These are phyloP conservation scores for Aureococcus anophagefferens DNA, from an alignment of 108 stramenopile species.

Conservation along the genomic window DNA sequence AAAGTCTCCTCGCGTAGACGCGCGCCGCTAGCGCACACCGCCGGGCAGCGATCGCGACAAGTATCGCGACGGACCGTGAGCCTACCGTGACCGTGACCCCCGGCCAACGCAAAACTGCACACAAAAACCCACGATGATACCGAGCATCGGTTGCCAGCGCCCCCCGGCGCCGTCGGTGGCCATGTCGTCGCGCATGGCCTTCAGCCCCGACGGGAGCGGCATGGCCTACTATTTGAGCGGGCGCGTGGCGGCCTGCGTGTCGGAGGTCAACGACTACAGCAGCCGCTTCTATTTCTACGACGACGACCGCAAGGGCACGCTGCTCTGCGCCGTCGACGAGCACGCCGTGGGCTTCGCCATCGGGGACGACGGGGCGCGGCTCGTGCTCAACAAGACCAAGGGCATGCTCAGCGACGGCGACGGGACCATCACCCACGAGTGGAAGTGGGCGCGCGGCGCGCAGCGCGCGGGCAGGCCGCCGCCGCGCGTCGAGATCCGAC, in stretches of 20 bases:
- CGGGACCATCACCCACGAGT: background rate
- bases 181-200: no score
- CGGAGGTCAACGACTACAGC: background rate
- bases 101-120: no score
- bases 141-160: no score
- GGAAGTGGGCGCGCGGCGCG: conserved; percentile 17
- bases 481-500: background rate
- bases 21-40: no score
- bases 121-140: no score
- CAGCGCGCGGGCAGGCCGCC: conserved; percentile 7
- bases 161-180: no score
- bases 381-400: conserved; percentile 5
- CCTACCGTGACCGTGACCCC: no score
- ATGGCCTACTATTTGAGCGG: background rate
- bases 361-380: background rate
- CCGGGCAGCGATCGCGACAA: no score
- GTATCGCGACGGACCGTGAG: no score
- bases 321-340: conserved; percentile 8
- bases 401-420: conserved; percentile 5
- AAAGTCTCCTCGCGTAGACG: no score
- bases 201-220: background rate
- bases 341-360: conserved; percentile 1
- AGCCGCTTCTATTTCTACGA: conserved; percentile 7
- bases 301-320: background rate
- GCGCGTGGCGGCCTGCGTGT: background rate